Conservation (phyloP, 2,329 filamentous ascomycete genomes). For the Claviceps digitariae region DNA sequence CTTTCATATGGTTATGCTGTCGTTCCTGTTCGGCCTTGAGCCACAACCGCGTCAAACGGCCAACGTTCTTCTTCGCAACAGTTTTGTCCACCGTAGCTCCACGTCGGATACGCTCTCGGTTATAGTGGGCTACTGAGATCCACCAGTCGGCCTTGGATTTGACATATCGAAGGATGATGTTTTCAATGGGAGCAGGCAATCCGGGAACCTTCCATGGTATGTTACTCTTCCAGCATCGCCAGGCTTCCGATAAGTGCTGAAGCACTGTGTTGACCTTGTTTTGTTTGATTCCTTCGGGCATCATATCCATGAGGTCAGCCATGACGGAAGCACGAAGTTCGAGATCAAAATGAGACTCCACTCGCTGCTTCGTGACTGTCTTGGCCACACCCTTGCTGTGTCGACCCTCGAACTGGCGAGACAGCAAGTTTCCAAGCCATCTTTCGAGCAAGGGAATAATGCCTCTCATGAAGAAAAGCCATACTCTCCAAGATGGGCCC, state of each 20-base stretch:
- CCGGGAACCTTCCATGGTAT: constrained; percentile 99
- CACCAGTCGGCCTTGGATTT: constrained; percentile 99
- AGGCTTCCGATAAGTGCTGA: constrained; percentile 93
- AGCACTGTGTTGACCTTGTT: constrained; percentile 98
- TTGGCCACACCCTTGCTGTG: constrained; percentile 99
- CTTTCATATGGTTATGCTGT: constrained; percentile 99
- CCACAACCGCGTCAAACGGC: constrained; percentile 87
- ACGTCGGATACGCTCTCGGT: constrained; percentile 88
- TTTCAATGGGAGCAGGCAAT: constrained; percentile 91
- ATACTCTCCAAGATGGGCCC: constrained; percentile 96
- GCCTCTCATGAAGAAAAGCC: constrained; percentile 98
- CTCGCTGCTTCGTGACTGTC: constrained; percentile 97
- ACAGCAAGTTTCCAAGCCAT: constrained; percentile 94
- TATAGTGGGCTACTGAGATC: constrained; percentile 98
- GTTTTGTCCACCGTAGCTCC: constrained; percentile 98
- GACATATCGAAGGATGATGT: constrained; percentile 95
- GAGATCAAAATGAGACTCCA: constrained; percentile 95
- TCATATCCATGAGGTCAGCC: constrained; percentile 99
- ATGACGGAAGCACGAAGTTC: constrained; percentile 96
- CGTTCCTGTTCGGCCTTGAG: constrained; percentile 96
- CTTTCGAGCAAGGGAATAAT: constrained; percentile 93
- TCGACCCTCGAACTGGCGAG: constrained; percentile 93
- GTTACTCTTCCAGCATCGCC: constrained; percentile 99
- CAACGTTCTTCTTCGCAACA: constrained; percentile 97
- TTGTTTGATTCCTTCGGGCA: constrained; percentile 98